Evolutionary conservation across 2,329 filamentous ascomycete species (phyloP).

Genomic region (Neopestalotiopsis sp.): DNA sequence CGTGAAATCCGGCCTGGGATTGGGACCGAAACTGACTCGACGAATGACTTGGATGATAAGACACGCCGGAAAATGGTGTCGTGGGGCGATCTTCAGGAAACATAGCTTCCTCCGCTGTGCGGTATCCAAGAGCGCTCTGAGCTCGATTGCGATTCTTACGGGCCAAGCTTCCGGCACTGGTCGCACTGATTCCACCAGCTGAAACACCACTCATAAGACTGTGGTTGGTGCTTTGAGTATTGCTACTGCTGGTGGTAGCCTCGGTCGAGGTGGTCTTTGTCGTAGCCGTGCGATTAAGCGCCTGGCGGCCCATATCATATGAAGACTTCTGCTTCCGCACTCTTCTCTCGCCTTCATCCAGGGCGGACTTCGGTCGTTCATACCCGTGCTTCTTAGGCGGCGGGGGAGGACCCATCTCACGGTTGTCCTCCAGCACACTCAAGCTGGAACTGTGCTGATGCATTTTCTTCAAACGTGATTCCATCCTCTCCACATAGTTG

Average conservation of each 20-base stretch:
- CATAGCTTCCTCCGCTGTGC: slow-evolving; percentile 50
- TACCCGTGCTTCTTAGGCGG: slow-evolving; percentile 57
- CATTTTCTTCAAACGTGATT: slow-evolving; percentile 76
- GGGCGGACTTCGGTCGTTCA: slow-evolving; percentile 65
- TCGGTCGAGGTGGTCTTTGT: slow-evolving; percentile 87
- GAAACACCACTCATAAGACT: slow-evolving; percentile 95
- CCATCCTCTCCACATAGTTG: slow-evolving; percentile 92
- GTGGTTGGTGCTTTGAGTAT: slow-evolving; percentile 78
- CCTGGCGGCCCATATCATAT: slow-evolving; percentile 74
- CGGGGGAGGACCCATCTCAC: slow-evolving; percentile 42
- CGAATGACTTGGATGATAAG: slow-evolving; percentile 88
- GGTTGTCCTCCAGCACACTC: slow-evolving; percentile 48
- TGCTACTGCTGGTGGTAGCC: slow-evolving; percentile 68
- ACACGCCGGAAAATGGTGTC: slow-evolving; percentile 77
- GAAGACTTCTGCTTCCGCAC: slow-evolving; percentile 74
- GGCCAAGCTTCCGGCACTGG: slow-evolving; percentile 91
- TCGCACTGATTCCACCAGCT: slow-evolving; percentile 89
- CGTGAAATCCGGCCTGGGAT: slow-evolving; percentile 69
- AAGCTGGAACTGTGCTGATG: slow-evolving; percentile 63
- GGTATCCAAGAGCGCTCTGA: slow-evolving; percentile 69
- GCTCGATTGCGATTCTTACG: slow-evolving; percentile 70
- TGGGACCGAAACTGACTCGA: slow-evolving; percentile 62
- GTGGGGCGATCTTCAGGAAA: slow-evolving; percentile 60
- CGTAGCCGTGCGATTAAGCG: slow-evolving; percentile 80
- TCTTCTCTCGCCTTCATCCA: slow-evolving; percentile 52